These are phyloP conservation scores for Simplicillium aogashimaense DNA, from an alignment of 2,329 filamentous ascomycete genomes.

Conservation along the genomic window DNA sequence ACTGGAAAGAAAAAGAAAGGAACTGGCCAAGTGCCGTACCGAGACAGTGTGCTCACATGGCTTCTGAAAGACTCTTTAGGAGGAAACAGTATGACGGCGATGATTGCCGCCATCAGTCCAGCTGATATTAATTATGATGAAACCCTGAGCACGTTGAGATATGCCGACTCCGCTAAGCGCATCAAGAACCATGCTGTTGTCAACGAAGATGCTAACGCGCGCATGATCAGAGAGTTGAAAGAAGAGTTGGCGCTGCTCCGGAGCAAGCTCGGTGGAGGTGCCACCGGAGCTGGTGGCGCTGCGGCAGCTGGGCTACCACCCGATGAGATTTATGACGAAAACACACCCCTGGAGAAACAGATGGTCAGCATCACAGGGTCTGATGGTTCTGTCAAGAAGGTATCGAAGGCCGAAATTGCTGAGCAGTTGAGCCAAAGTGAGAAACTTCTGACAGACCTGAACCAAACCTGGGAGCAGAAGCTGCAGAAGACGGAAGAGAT, in stretches of 20 bases:
- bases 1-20: slow-evolving; percentile 74
- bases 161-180: slow-evolving; percentile 94
- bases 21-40: slow-evolving; percentile 75
- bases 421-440: slow-evolving; percentile 95
- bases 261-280: slow-evolving; percentile 66
- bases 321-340: slow-evolving; percentile 83
- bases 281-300: slow-evolving; percentile 31
- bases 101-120: slow-evolving; percentile 98
- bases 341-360: slow-evolving; percentile 87
- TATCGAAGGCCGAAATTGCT: slow-evolving; percentile 95
- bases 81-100: slow-evolving; percentile 98
- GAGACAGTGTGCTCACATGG: slow-evolving; percentile 96
- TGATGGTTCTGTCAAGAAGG: slow-evolving; percentile 84
- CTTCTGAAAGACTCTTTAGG: slow-evolving; percentile 92
- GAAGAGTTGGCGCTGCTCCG: slow-evolving; percentile 82
- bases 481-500: slow-evolving; percentile 91
- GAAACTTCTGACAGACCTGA: slow-evolving; percentile 89
- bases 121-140: slow-evolving; percentile 99
- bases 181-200: slow-evolving; percentile 99
- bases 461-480: slow-evolving; percentile 98
- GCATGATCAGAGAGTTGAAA: slow-evolving; percentile 97
- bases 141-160: slow-evolving; percentile 87
- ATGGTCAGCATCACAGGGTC: slow-evolving; percentile 86
- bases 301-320: slow-evolving; percentile 33
- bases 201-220: slow-evolving; percentile 96